These are phyloP conservation scores for Lipomyces sp. DNA, from an alignment of 805 yeast genomes.

Conservation along the genomic window DNA sequence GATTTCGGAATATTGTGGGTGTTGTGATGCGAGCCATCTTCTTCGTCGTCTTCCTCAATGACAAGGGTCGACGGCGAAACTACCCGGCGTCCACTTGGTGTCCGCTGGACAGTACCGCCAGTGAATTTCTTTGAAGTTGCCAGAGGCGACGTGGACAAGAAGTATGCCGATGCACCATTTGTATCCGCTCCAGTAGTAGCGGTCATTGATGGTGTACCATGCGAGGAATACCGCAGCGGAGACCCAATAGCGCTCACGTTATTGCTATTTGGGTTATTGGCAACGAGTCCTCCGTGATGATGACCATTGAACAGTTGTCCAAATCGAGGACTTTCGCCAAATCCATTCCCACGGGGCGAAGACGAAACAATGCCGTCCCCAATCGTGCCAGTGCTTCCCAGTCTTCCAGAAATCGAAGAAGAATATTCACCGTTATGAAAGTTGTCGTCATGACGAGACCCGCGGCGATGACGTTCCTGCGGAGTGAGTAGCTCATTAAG, in stretches of 20 bases:
- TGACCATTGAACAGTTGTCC: constrained; percentile 30
- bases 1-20: constrained; percentile 3
- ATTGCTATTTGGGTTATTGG: background rate
- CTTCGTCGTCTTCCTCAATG: constrained; percentile 25
- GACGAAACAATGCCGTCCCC: constrained; percentile 29
- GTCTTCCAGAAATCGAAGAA: constrained; percentile 15
- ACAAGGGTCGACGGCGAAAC: constrained; percentile 7
- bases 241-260: constrained; percentile 21
- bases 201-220: background rate
- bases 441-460: constrained; percentile 51
- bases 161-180: background rate
- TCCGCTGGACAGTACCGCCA: constrained; percentile 6
- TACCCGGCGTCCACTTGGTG: constrained; percentile 16
- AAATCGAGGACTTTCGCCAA: constrained; percentile 29
- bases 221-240: constrained; percentile 27
- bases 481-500: constrained; percentile 82
- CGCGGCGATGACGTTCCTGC: constrained; percentile 72
- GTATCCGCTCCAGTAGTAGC: constrained; percentile 5
- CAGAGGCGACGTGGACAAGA: constrained; percentile 14
- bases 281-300: background rate
- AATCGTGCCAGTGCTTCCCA: constrained; percentile 15
- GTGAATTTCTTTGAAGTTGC: background rate
- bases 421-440: constrained; percentile 5
- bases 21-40: background rate
- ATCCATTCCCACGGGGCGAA: constrained; percentile 18